Evolutionary conservation across 2,329 filamentous ascomycete species (phyloP).

Genomic region (Fusarium nanum): DNA sequence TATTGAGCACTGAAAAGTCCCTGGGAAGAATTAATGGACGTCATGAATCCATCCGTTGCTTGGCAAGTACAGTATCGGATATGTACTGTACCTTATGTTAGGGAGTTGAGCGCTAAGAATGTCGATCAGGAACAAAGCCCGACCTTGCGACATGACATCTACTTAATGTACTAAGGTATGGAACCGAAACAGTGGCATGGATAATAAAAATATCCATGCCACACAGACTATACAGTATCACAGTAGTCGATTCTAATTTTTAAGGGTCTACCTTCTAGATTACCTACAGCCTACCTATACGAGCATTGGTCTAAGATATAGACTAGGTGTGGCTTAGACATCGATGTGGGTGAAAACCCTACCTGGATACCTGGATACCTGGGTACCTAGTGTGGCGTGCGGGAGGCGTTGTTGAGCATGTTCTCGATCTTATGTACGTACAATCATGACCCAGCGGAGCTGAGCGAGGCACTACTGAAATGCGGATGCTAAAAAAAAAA

Average conservation of each 20-base stretch:
- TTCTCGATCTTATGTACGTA: background rate
- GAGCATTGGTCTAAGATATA: background rate
- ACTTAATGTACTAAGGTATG: background rate
- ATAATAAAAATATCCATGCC: background rate
- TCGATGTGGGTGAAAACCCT: background rate
- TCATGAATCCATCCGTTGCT: slow-evolving; percentile 18
- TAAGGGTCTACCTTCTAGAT: background rate
- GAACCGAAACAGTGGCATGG: background rate
- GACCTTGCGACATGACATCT: background rate
- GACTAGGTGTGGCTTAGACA: background rate
- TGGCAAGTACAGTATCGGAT: slow-evolving; percentile 11
- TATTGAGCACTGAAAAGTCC: slow-evolving; percentile 4
- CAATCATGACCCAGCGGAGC: background rate
- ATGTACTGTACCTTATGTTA: slow-evolving; percentile 14
- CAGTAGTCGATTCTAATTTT: background rate
- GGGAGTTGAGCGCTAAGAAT: slow-evolving; percentile 32
- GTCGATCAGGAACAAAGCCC: slow-evolving; percentile 39
- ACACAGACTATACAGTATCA: background rate
- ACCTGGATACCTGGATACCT: background rate
- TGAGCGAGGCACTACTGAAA: slow-evolving; percentile 28
- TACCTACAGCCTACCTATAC: no score
- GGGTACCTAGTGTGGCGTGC: slow-evolving; percentile 13
- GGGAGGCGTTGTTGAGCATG: slow-evolving; percentile 18
- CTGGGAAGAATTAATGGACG: slow-evolving; percentile 13
- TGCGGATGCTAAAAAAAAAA: slow-evolving; percentile 33